Base-by-base conservation (phyloP, 176 grass and related monocot species). In the Melocanna baccifera region DNA sequence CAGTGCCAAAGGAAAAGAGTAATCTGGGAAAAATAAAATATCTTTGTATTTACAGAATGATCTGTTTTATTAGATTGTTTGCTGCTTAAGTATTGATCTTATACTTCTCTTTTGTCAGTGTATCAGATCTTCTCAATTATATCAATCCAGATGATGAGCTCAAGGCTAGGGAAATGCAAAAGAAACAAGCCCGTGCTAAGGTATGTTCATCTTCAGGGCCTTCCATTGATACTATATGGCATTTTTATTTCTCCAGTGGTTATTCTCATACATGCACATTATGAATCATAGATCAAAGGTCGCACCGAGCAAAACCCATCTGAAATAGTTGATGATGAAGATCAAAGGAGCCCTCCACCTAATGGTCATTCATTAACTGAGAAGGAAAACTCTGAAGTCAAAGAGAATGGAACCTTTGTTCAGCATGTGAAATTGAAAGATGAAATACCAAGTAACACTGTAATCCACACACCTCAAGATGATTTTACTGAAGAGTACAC, bases 111-210 rank as follows among this genome's bases (percentile, higher is more conserved):
- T 81, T 81, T 79, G 41, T 81, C 87, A 98, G 96, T 58, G 96
- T 98, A 74, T 98, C 96, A 78, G 96, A 98, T 91, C 93, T 98
- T 91, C 66, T 98, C 66, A 91, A 98, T 87, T 98, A 98, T 78
- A 98, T 98, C 77, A 98, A 95, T 79, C 96, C 96, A 48, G 96
- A 98, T 81, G 91, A 89, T 62, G 96, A 95, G 81, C 80, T 95
- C 72, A 95, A 98, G 85, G 80, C 89, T 80, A 98, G 90, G 84
- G 96, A 98, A 94, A 87, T 95, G 79, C 89, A 92, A 85, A 98
- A 93, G 91, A 98, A 92, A 87, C 93, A 95, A 83, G 91, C 93
- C 42, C 96, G 88, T 89, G 93, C 96, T 81, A 98, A 95, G 93
- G 96, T 98, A 89, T 34, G 16, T 69, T 37, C 3, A 59, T 79